Evolutionary conservation across 1,284 basidiomycete genomes (phyloP).

Genomic region (Xerocomus nothofagi): DNA sequence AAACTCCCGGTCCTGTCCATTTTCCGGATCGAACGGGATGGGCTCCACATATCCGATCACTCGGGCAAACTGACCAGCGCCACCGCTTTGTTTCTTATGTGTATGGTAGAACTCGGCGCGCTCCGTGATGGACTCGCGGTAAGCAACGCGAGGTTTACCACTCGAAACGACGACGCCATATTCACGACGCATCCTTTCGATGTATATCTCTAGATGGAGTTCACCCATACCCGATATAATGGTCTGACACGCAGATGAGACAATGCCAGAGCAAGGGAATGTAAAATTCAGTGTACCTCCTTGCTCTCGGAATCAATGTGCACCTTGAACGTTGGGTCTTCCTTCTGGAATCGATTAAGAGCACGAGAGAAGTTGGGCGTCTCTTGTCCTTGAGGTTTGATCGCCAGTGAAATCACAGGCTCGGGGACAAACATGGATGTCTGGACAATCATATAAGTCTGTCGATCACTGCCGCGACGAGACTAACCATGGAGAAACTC

Average conservation of each 20-base stretch:
- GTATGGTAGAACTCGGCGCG: conserved; percentile 87
- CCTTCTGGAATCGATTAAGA: conserved; percentile 97
- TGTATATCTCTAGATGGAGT: conserved; percentile 98
- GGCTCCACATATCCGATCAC: conserved; percentile 93
- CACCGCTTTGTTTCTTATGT: conserved; percentile 99
- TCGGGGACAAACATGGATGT: conserved; percentile 99
- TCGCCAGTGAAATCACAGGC: conserved; percentile 94
- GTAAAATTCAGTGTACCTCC: conserved; percentile 61
- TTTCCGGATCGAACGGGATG: conserved; percentile 68
- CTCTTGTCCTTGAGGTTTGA: conserved; percentile 91
- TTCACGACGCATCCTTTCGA: conserved; percentile 98
- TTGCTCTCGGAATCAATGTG: conserved; percentile 94
- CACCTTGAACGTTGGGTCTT: conserved; percentile 98
- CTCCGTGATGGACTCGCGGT: conserved; percentile 91
- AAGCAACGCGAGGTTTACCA: conserved; percentile 96
- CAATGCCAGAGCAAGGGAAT: not conserved
- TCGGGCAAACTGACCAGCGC: conserved; percentile 95
- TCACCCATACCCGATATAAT: conserved; percentile 99
- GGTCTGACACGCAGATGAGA: conserved; percentile 54
- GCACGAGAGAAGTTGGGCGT: conserved; percentile 96
- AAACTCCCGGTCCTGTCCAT: conserved; percentile 75
- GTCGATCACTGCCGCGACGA: not conserved
- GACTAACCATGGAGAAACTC: conserved; percentile 81
- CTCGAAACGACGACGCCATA: conserved; percentile 95
- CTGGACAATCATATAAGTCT: conserved; percentile 41